Conservation (phyloP, 2,329 filamentous ascomycete species). For the Aureobasidium musti region DNA sequence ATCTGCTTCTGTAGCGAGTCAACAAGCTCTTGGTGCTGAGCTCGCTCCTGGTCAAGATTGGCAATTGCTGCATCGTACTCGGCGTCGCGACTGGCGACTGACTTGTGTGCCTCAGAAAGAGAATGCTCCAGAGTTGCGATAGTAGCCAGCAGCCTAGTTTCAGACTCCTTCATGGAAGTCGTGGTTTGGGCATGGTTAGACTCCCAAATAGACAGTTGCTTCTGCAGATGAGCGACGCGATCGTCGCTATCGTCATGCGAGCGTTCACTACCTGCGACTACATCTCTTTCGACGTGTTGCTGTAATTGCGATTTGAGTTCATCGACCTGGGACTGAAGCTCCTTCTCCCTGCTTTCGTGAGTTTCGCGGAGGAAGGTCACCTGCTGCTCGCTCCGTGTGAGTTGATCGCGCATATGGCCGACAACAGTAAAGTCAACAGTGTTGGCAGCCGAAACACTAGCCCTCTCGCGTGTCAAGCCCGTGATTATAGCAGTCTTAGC, state of each 20-base stretch:
- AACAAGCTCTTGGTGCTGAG: conserved; percentile 55
- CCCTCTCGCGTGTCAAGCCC: conserved; percentile 87
- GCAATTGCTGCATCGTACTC: conserved; percentile 38
- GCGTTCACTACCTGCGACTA: conserved; percentile 32
- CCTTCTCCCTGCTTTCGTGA: conserved; percentile 72
- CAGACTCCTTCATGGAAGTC: conserved; percentile 68
- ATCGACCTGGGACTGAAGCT: conserved; percentile 71
- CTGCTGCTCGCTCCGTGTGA: conserved; percentile 80
- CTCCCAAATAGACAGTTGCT: conserved; percentile 74
- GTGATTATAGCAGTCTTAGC: conserved; percentile 95
- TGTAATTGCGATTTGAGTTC: conserved; percentile 61
- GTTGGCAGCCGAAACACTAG: conserved; percentile 76
- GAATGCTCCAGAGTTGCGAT: conserved; percentile 73
- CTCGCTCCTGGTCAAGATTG: conserved; percentile 46
- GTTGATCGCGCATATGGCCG: conserved; percentile 80
- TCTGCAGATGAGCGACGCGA: conserved; percentile 66
- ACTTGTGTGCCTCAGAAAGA: conserved; percentile 38
- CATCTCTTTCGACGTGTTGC: conserved; percentile 36
- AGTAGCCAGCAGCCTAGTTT: conserved; percentile 70
- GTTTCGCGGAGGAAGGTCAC: conserved; percentile 71
- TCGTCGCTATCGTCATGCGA: conserved; percentile 49
- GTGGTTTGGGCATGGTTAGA: conserved; percentile 71
- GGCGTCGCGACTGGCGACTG: conserved; percentile 33
- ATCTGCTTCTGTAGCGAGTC: conserved; percentile 69
- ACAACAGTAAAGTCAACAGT: conserved; percentile 92